These are phyloP conservation scores for Exophiala spinifera DNA, from an alignment of 2,329 filamentous ascomycete genomes.

Conservation along the genomic window DNA sequence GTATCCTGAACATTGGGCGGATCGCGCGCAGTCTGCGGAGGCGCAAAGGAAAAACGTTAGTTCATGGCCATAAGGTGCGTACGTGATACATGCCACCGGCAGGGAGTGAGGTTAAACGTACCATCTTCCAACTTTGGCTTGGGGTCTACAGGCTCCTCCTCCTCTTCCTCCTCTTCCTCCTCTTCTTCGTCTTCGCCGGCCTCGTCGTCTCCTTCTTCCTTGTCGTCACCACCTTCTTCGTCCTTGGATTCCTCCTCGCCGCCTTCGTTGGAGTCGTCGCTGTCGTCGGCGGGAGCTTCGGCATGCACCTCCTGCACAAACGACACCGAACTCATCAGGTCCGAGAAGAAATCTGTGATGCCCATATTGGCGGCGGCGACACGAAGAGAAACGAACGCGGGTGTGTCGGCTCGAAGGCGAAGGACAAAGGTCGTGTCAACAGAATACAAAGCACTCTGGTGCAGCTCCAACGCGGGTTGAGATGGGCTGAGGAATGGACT, in stretches of 20 bases:
- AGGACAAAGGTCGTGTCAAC: background rate
- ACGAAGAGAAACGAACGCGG: conserved; percentile 21
- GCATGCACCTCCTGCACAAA: conserved; percentile 54
- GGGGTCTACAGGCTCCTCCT: conserved; percentile 77
- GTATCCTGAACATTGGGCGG: conserved; percentile 74
- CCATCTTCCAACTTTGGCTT: conserved; percentile 90
- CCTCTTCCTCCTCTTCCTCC: conserved; percentile 67
- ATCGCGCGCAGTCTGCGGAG: conserved; percentile 78
- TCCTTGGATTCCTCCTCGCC: conserved; percentile 34
- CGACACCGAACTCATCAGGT: conserved; percentile 64
- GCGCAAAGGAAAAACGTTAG: conserved; percentile 11
- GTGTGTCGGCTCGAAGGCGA: background rate
- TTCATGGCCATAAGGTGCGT: no score
- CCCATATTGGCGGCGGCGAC: conserved; percentile 50
- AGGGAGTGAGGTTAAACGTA: conserved; percentile 60
- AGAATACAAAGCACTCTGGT: no score
- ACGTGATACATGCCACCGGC: no score
- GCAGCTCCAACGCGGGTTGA: no score
- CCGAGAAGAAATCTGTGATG: conserved; percentile 62
- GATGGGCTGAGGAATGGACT: no score
- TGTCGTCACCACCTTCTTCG: conserved; percentile 39
- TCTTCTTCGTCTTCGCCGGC: conserved; percentile 58
- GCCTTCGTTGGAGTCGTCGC: conserved; percentile 37
- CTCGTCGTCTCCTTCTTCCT: conserved; percentile 49
- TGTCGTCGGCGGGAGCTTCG: conserved; percentile 55